phyloP scores from a whole-genome alignment of 2,329 filamentous ascomycete species.

The Stenocarpella maydis region DNA sequence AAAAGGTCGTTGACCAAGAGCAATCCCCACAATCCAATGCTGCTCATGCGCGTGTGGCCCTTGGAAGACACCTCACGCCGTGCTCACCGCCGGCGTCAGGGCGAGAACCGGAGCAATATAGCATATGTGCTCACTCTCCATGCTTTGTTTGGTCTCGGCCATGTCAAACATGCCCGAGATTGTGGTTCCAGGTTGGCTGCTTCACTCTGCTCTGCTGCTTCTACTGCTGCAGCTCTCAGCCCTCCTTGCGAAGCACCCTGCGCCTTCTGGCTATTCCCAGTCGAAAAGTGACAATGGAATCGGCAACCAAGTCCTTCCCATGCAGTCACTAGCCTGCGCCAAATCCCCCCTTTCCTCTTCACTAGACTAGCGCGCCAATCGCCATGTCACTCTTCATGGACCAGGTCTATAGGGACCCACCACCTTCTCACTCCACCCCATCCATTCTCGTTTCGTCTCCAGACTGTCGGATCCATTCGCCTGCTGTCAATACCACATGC shows the following conservation, averaged over 20 bases:
- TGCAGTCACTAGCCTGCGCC: slow-evolving; percentile 9
- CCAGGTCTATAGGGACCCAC: slow-evolving; percentile 19
- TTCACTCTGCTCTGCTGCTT: background rate
- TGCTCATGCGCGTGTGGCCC: background rate
- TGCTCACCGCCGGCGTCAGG: background rate
- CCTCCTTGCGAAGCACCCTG: background rate
- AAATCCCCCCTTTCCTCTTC: slow-evolving; percentile 28
- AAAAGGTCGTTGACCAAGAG: background rate
- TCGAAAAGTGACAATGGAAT: slow-evolving; percentile 2
- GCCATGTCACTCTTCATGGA: slow-evolving; percentile 34
- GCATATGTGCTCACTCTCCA: background rate
- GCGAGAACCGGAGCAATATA: background rate
- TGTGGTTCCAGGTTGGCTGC: background rate
- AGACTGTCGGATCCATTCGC: slow-evolving; percentile 36
- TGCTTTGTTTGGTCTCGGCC: background rate
- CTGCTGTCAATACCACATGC: slow-evolving; percentile 27
- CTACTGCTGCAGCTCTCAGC: background rate
- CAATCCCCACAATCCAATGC: background rate
- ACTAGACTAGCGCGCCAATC: slow-evolving; percentile 36
- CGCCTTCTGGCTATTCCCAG: background rate
- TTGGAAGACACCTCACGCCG: background rate
- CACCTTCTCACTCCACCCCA: slow-evolving; percentile 30
- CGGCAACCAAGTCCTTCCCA: background rate
- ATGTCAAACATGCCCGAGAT: slow-evolving; percentile 4
- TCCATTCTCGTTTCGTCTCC: slow-evolving; percentile 34